phyloP scores from a whole-genome alignment of 2,329 filamentous ascomycete species.

The Dactylonectria estremocensis region DNA sequence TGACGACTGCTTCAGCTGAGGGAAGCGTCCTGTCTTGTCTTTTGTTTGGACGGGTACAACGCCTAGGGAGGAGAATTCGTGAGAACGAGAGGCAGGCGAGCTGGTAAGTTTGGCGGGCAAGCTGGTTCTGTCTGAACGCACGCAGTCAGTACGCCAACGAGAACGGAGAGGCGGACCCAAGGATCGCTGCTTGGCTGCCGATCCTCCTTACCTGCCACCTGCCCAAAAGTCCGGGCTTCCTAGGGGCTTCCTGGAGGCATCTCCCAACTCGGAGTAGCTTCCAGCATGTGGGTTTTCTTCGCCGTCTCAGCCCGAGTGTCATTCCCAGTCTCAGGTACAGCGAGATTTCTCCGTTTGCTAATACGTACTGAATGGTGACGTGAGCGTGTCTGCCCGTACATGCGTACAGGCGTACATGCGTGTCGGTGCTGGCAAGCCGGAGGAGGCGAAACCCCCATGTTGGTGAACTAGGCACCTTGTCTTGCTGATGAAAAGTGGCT shows the following conservation, averaged over 20 bases:
- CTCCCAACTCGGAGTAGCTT: too few relatives aligned
- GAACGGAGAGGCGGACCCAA: neutral
- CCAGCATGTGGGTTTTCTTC: neutral
- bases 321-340: neutral
- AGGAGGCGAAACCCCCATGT: too few relatives aligned
- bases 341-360: neutral
- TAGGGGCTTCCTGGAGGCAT: neutral
- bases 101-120: too few relatives aligned
- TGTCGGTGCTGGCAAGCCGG: too few relatives aligned
- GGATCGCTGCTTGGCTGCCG: conserved; percentile 9
- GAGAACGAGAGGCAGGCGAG: neutral
- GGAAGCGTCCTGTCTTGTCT: too few relatives aligned
- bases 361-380: too few relatives aligned
- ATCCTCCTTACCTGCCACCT: conserved; percentile 5
- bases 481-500: too few relatives aligned
- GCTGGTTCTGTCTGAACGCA: neutral
- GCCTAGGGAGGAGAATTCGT: neutral
- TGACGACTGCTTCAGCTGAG: neutral
- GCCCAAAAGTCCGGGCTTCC: neutral
- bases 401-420: neutral
- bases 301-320: neutral
- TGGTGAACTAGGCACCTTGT: neutral
- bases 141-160: neutral
- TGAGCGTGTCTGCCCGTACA: neutral
- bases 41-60: too few relatives aligned